phyloP scores from a whole-genome alignment of 805 yeast species.

The Scheffersomyces spartinae region DNA sequence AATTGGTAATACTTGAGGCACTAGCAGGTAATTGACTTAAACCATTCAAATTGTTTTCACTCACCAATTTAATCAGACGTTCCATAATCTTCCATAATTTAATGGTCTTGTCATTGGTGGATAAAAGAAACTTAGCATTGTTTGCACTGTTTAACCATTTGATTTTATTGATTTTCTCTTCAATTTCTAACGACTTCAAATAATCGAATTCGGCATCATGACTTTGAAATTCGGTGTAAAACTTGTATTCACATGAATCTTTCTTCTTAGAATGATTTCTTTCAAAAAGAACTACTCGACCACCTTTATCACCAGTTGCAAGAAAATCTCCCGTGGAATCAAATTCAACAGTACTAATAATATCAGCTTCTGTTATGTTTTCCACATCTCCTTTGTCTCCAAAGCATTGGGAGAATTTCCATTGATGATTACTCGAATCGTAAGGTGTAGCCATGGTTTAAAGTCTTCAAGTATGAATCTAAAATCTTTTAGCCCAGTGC shows the following conservation, averaged over 20 bases:
- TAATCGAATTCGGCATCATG: slow-evolving; percentile 99
- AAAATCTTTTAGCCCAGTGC: too few species aligned
- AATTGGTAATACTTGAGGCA: slow-evolving; percentile 26
- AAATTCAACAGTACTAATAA: slow-evolving; percentile 93
- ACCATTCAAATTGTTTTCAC: slow-evolving; percentile 60
- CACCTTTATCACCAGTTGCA: slow-evolving; percentile 98
- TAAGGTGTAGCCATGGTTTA: too few species aligned
- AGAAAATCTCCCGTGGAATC: slow-evolving; percentile 89
- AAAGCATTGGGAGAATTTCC: slow-evolving; percentile 95
- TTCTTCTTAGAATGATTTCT: slow-evolving; percentile 64
- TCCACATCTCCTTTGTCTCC: slow-evolving; percentile 98
- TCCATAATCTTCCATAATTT: slow-evolving; percentile 95
- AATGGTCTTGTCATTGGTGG: slow-evolving; percentile 96
- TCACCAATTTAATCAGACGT: slow-evolving; percentile 80
- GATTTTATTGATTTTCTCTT: slow-evolving; percentile 95
- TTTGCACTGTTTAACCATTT: slow-evolving; percentile 89
- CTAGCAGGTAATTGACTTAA: slow-evolving; percentile 12
- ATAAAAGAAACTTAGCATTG: slow-evolving; percentile 78
- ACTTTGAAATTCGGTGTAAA: slow-evolving; percentile 92
- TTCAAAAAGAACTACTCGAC: slow-evolving; percentile 92
- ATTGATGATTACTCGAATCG: too few species aligned
- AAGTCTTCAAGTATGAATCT: too few species aligned
- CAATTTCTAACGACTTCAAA: slow-evolving; percentile 89
- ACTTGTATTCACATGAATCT: slow-evolving; percentile 73
- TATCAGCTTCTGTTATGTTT: slow-evolving; percentile 91